These are phyloP conservation scores for Narthecium ossifragum DNA, from an alignment of 106 monocot genomes.

Conservation along the genomic window DNA sequence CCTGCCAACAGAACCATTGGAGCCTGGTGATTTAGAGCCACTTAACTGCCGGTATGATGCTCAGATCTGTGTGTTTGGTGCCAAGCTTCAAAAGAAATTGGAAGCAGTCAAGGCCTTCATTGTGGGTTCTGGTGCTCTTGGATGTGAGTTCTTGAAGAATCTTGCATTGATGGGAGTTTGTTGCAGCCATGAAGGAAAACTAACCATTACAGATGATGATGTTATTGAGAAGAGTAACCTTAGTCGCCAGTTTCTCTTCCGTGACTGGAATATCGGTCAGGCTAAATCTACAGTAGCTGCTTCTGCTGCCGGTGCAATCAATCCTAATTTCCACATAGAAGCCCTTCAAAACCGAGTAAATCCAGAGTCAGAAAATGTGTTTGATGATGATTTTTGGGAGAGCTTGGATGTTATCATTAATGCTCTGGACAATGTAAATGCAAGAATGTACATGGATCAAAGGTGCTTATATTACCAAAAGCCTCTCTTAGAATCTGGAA, in stretches of 20 bases:
- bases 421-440: slow-evolving; percentile 91
- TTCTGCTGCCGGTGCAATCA: slow-evolving; percentile 57
- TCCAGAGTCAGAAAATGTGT: slow-evolving; percentile 82
- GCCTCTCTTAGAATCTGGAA: slow-evolving; percentile 92
- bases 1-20: slow-evolving; percentile 64
- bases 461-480: slow-evolving; percentile 87
- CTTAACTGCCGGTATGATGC: slow-evolving; percentile 86
- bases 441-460: slow-evolving; percentile 82
- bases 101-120: slow-evolving; percentile 79
- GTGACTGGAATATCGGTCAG: slow-evolving; percentile 96
- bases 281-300: slow-evolving; percentile 91
- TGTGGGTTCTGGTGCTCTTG: slow-evolving; percentile 93
- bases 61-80: slow-evolving; percentile 93
- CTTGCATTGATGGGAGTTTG: slow-evolving; percentile 93
- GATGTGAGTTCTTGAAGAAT: slow-evolving; percentile 98
- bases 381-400: slow-evolving; percentile 91
- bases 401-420: slow-evolving; percentile 69
- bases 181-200: slow-evolving; percentile 67
- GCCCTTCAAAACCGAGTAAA: slow-evolving; percentile 91
- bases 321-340: slow-evolving; percentile 59
- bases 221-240: slow-evolving; percentile 97
- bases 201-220: slow-evolving; percentile 93
- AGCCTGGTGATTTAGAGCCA: slow-evolving; percentile 59
- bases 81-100: slow-evolving; percentile 79
- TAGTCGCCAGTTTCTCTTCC: slow-evolving; percentile 87